These are phyloP conservation scores for Penicillium coffeae DNA, from an alignment of 495 filamentous ascomycete genomes.

Conservation along the genomic window DNA sequence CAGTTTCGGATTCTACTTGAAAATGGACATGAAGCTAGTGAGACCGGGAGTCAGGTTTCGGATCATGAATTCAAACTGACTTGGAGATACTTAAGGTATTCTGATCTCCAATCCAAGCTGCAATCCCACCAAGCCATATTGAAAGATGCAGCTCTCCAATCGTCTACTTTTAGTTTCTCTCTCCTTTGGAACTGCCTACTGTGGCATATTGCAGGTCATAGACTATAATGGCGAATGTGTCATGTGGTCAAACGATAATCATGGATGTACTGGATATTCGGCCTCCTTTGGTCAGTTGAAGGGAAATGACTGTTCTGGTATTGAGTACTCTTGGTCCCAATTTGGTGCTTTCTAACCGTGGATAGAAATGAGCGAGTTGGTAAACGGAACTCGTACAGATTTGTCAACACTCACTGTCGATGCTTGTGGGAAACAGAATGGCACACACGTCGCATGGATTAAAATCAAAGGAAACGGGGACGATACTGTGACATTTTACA, in stretches of 20 bases:
- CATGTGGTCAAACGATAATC: constrained; percentile 9
- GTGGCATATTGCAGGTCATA: neutral
- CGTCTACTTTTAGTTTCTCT: too few species aligned
- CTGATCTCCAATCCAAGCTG: too few species aligned
- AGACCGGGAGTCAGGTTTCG: too few species aligned
- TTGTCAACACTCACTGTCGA: neutral
- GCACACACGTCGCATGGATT: constrained; percentile 2
- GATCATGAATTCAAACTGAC: too few species aligned
- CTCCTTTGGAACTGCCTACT: too few species aligned
- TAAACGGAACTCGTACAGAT: neutral
- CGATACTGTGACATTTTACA: constrained; percentile 6
- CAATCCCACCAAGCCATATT: too few species aligned
- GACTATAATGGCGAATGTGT: constrained; percentile 5
- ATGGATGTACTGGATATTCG: constrained; percentile 10
- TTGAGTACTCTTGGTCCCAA: neutral
- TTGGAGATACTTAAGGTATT: too few species aligned
- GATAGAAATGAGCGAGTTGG: neutral
- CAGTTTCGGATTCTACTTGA: too few species aligned
- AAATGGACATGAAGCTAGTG: too few species aligned
- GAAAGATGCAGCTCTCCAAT: too few species aligned
- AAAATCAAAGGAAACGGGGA: neutral
- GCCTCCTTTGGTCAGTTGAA: constrained; percentile 7
- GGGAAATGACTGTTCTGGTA: constrained; percentile 9
- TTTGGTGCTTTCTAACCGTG: neutral
- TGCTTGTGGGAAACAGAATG: neutral